Base-by-base conservation (phyloP, 176 grass and related monocot species). In the Panicum miliaceum region DNA sequence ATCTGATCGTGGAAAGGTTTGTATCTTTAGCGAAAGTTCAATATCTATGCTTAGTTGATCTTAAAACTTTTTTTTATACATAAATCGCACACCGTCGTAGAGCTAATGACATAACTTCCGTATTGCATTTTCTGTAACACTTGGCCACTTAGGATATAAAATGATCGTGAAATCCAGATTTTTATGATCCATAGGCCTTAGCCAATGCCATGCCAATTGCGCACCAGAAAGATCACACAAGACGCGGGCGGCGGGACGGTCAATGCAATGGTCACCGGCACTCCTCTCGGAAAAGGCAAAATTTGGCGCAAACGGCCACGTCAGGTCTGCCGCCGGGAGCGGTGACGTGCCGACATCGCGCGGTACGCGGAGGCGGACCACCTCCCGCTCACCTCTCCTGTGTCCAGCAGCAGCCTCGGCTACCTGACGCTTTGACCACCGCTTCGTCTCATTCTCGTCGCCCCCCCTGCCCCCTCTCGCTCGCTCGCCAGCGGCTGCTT, bases 391-490 rank as follows among this genome's bases (percentile, higher is more conserved):
- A 14, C 52, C 32, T 16, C 32, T 36, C 15, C 62, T 2, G 1
- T 47, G 65, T n/a, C 36, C 65, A 75, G 32, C 7, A 8, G 8
- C n/a, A n/a, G n/a, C n/a, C n/a, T n/a, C n/a, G n/a, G n/a, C n/a
- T n/a, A n/a, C n/a, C n/a, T n/a, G n/a, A n/a, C n/a, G n/a, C 20
- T 78, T 45, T 69, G 73, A 77, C 56, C 41, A 19, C 81, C 69
- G 81, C 57, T 51, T 83, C 69, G 27, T 64, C 57, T 12, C 37
- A 2, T 25, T 19, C 47, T 19, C 35, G 13, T 15, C 4, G 19
- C 18, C 62, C 61, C 4, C 9, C 4, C 0, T 10, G 43, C 3
- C 7, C 22, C 41, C 74, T 41, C 74, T 0, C 7, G 3, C 5
- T 14, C 46, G 57, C 25, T 32, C 46, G 7, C 9, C 35, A 4